Percentiles rank a stretch among this genome's conserved stretches.
phyloP scores from a whole-genome alignment of 345 rosid genomes.

The Eucalyptus cladocalyx region DNA sequence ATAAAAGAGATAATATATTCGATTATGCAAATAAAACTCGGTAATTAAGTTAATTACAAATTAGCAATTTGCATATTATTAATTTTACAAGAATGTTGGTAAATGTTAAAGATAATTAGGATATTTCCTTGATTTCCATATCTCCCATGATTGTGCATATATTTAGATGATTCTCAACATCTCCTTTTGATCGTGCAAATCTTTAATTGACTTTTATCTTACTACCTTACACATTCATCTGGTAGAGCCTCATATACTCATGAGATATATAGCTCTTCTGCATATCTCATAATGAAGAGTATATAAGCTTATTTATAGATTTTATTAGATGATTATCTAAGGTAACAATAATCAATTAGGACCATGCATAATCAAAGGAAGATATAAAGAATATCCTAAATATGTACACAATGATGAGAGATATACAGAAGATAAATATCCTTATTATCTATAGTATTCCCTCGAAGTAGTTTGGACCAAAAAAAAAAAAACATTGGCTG shows the following conservation, averaged over 20 bases:
- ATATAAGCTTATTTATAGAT: background rate
- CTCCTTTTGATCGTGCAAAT: background rate
- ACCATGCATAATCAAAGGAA: background rate
- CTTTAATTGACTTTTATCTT: background rate
- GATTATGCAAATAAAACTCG: fast-evolving
- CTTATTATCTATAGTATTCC: background rate
- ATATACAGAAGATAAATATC: background rate
- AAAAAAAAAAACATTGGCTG: background rate
- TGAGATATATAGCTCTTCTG: background rate
- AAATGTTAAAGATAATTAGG: background rate
- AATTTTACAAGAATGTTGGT: background rate
- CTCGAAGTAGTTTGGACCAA: background rate
- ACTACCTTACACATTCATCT: background rate
- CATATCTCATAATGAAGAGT: background rate
- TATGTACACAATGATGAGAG: background rate
- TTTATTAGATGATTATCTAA: background rate
- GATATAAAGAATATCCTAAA: background rate
- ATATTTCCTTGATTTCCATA: background rate
- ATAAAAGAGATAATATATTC: background rate
- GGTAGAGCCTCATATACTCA: background rate
- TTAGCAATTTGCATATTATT: background rate
- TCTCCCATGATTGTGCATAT: background rate
- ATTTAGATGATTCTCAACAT: background rate
- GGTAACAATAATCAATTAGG: background rate
- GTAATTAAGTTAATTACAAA: background rate